phyloP scores from a whole-genome alignment of 352 stramenopile species.

The Pythium rishiriense region DNA sequence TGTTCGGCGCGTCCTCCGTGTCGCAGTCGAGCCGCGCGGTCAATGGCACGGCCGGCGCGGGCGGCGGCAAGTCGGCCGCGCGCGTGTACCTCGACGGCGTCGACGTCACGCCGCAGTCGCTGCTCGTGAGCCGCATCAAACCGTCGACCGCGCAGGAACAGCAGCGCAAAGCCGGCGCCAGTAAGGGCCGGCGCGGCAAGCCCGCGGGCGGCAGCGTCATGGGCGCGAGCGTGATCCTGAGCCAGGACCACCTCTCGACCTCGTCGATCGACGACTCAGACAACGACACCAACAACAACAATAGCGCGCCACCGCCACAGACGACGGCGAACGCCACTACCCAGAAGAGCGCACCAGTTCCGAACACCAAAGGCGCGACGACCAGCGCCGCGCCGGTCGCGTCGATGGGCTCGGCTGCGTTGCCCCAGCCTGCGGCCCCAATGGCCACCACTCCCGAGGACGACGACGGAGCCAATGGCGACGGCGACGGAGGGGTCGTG shows the following conservation, averaged over 20 bases:
- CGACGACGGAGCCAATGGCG: constrained; percentile 16
- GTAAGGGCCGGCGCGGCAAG: constrained; percentile 31
- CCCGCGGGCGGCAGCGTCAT: constrained; percentile 31
- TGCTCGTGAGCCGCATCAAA: constrained; percentile 75
- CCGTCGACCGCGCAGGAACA: constrained; percentile 40
- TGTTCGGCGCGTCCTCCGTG: constrained; percentile 58
- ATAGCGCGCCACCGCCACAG: too few relatives aligned
- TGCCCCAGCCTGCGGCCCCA: not conserved
- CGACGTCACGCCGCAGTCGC: constrained; percentile 77
- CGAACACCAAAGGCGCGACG: not conserved
- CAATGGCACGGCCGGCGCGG: constrained; percentile 41
- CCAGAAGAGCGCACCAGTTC: constrained; percentile 2
- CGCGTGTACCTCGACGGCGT: constrained; percentile 69
- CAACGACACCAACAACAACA: constrained; percentile 11
- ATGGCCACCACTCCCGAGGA: constrained; percentile 16
- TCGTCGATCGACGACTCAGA: constrained; percentile 64
- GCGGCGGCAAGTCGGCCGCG: constrained; percentile 37
- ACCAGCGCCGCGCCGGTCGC: not conserved
- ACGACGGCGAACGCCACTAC: not conserved
- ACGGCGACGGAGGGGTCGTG: not conserved
- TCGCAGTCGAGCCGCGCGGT: constrained; percentile 73
- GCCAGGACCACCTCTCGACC: constrained; percentile 39
- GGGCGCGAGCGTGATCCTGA: constrained; percentile 55
- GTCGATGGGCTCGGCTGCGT: not conserved
- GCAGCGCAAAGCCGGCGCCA: constrained; percentile 12